phyloP scores from a whole-genome alignment of 2,329 filamentous ascomycete species.

The Monosporascus sp. region DNA sequence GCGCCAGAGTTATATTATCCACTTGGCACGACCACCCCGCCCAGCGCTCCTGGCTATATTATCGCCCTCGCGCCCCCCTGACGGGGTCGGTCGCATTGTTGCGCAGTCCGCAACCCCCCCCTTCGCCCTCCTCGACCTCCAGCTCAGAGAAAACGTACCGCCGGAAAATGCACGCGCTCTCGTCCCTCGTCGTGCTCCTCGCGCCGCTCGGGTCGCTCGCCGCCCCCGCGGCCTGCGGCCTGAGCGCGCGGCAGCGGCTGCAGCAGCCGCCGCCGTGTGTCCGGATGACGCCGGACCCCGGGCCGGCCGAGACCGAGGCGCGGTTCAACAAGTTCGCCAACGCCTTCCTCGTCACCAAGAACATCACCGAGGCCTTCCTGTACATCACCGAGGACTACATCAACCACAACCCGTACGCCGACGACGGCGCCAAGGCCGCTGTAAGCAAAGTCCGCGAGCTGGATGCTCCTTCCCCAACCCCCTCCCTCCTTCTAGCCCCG shows the following conservation, averaged over 20 bases:
- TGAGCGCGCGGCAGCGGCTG: neutral
- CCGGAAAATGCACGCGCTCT: slow-evolving; percentile 1
- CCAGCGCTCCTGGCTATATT: too few species aligned
- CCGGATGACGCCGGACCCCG: slow-evolving; percentile 11
- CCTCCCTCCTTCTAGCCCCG: too few species aligned
- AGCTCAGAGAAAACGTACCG: too few species aligned
- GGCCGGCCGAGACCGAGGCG: slow-evolving; percentile 11
- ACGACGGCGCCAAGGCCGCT: slow-evolving; percentile 14
- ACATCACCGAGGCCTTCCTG: slow-evolving; percentile 17
- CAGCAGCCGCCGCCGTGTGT: slow-evolving; percentile 17
- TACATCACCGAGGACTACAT: slow-evolving; percentile 16
- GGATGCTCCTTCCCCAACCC: too few species aligned
- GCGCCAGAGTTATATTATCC: too few species aligned
- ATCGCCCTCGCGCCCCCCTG: too few species aligned
- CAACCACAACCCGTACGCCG: slow-evolving; percentile 17
- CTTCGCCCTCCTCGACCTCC: too few species aligned
- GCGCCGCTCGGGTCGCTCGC: slow-evolving; percentile 2
- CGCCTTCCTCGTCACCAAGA: slow-evolving; percentile 17
- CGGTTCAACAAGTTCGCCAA: slow-evolving; percentile 17
- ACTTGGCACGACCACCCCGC: too few species aligned
- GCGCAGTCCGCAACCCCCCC: too few species aligned
- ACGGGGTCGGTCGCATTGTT: too few species aligned
- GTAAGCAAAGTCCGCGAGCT: too few species aligned
- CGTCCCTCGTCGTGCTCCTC: slow-evolving; percentile 1
- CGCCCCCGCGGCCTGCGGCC: neutral